Base-by-base conservation (phyloP, 163 green algal species). In the Trebouxiophyceae sp. region DNA sequence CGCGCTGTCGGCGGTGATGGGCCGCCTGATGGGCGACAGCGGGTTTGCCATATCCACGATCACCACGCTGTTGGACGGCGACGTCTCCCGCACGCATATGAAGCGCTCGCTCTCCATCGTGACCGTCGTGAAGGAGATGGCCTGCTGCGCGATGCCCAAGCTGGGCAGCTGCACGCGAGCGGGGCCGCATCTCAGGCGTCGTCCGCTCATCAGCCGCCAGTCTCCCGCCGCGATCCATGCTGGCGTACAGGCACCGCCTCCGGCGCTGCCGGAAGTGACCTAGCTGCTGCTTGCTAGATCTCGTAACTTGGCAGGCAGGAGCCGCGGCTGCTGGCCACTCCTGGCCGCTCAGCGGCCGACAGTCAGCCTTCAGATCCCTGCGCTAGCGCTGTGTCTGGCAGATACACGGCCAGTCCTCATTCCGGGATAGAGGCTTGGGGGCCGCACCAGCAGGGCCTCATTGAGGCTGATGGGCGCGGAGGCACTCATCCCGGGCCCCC, bases 81-180 rank as follows among this genome's bases (percentile, higher is more conserved):
- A 75, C n/a, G 83, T 93, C 81, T 99, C 93, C 4, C 95, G 84
- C 8, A 99, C 86, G 69, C 91, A 97, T 50, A 99, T 89, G 72
- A 86, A 98, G 76, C 96, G 97, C 29, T 98, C 93, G 16, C 77
- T 92, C 86, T 99, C 92, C 86, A 97, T 92, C 4, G 94, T 96
- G 29, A 96, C 87, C 82, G 97, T 95, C 62, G 89, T 97, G 85
- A 99, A 99, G 30, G 90, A 93, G 73, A 99, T 96, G 67, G 89
- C 93, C 58, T 95, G 83, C 60, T 88, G 82, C 33, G 90, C 85
- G 44, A 99, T 86, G 27, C 94, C 93, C 30, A 96, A 71, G 61
- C 77, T 89, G 27, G 88, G 80, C 32, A 99, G 84, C 93, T 98
- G 87, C 84, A 74, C 23, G n/a, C n/a, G n/a, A n/a, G n/a, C n/a